Evolutionary conservation across 805 yeast genomes (phyloP).

Genomic region (Komagataella pastoris): DNA sequence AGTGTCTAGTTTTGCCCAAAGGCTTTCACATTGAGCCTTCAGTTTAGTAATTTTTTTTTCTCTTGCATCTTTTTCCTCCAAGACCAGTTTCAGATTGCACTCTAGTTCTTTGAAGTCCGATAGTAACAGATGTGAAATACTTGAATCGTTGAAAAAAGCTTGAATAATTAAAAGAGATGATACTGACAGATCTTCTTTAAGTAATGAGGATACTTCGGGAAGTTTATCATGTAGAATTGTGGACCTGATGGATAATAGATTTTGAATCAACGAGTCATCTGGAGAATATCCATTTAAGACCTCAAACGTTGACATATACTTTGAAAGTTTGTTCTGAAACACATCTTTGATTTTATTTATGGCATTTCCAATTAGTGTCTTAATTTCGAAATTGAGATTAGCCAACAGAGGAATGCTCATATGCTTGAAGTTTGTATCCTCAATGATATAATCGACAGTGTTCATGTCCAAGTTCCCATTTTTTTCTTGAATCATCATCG

Average conservation of each 20-base stretch:
- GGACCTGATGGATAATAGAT: background rate
- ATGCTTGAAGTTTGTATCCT: background rate
- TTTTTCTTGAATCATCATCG: background rate
- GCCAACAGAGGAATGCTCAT: background rate
- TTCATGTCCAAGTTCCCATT: background rate
- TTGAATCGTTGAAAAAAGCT: background rate
- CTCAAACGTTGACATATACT: background rate
- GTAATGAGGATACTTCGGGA: background rate
- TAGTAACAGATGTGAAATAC: background rate
- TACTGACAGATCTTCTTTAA: background rate
- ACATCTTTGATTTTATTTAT: background rate
- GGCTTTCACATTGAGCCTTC: background rate
- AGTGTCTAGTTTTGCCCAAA: slow-evolving; percentile 1
- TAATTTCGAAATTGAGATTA: background rate
- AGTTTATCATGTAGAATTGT: background rate
- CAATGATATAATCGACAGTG: background rate
- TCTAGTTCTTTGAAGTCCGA: background rate
- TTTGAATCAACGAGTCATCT: background rate
- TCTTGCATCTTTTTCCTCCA: background rate
- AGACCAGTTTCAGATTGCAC: background rate
- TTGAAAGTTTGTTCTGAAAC: background rate
- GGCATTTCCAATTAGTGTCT: background rate
- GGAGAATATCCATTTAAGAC: background rate
- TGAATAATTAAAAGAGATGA: background rate
- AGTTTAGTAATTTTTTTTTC: background rate